phyloP scores from a whole-genome alignment of 2,329 filamentous ascomycete genomes.

The Boeremia lycopersici region DNA sequence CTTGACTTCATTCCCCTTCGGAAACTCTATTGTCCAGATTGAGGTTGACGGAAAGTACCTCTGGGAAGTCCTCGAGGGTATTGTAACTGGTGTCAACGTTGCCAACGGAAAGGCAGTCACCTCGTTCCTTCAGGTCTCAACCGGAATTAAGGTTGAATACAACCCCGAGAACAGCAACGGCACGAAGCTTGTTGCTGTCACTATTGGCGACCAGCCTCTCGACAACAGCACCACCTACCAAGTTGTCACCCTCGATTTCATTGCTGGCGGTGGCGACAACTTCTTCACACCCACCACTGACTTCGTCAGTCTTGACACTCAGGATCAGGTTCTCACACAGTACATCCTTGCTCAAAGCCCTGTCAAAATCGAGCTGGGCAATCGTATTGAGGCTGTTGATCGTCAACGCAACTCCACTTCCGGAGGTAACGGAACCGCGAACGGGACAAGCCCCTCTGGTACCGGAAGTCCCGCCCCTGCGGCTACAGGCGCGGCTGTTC shows the following conservation, averaged over 20 bases:
- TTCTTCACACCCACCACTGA: slow-evolving; percentile 54
- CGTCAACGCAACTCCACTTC: slow-evolving; percentile 20
- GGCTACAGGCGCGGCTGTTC: slow-evolving; percentile 19
- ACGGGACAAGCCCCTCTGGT: slow-evolving; percentile 24
- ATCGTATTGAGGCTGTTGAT: slow-evolving; percentile 50
- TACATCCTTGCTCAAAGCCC: slow-evolving; percentile 60
- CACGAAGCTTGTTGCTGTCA: slow-evolving; percentile 59
- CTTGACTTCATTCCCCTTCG: slow-evolving; percentile 69
- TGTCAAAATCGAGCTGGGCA: slow-evolving; percentile 58
- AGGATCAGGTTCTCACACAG: slow-evolving; percentile 60
- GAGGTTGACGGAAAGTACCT: slow-evolving; percentile 59
- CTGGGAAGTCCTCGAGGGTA: slow-evolving; percentile 65
- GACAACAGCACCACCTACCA: slow-evolving; percentile 58
- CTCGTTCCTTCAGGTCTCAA: slow-evolving; percentile 66
- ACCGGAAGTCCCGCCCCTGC: slow-evolving; percentile 14
- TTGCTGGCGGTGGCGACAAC: slow-evolving; percentile 66
- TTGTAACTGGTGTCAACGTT: slow-evolving; percentile 61
- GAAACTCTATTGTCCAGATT: slow-evolving; percentile 67
- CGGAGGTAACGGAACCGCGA: slow-evolving; percentile 24
- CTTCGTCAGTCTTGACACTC: slow-evolving; percentile 58
- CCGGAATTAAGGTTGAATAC: slow-evolving; percentile 62
- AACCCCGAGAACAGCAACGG: slow-evolving; percentile 59
- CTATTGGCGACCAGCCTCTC: slow-evolving; percentile 57
- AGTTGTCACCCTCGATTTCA: slow-evolving; percentile 67
- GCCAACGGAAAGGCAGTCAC: slow-evolving; percentile 60